A percentile compares a stretch with the other conserved stretches of the same genome.
Conservation (phyloP, 305 asterid species). For the Fraxinus albicans region DNA sequence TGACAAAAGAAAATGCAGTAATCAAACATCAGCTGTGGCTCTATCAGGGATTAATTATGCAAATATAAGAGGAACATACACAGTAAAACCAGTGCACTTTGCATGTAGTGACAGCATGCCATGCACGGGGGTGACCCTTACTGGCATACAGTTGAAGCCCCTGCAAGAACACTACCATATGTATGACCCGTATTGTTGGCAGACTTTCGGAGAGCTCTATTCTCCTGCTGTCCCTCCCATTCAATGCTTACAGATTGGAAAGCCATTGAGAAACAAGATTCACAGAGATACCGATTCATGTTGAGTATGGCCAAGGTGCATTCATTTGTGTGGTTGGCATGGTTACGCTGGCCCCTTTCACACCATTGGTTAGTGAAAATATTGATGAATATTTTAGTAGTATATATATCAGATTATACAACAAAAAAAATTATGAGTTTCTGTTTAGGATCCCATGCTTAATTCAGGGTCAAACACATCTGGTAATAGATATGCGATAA, state of each 20-base stretch:
- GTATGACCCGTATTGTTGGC: constrained; percentile 94
- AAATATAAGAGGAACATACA: constrained; percentile 78
- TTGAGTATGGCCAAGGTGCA: constrained; percentile 37
- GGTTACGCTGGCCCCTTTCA: constrained; percentile 66
- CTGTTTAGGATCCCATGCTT: constrained; percentile 6
- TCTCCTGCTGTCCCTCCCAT: constrained; percentile 76
- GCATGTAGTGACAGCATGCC: constrained; percentile 86
- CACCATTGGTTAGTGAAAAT: constrained; percentile 38
- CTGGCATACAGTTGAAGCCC: constrained; percentile 61
- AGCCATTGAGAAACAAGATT: constrained; percentile 56
- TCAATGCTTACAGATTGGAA: constrained; percentile 59
- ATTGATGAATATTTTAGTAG: constrained; percentile 32
- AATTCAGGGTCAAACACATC: not conserved
- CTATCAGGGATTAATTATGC: constrained; percentile 74
- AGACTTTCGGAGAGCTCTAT: constrained; percentile 68
- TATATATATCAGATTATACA: constrained; percentile 20
- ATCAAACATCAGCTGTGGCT: constrained; percentile 75
- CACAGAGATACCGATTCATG: constrained; percentile 68
- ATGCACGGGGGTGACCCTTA: constrained; percentile 67
- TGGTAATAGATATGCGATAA: not conserved
- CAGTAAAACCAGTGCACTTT: constrained; percentile 81
- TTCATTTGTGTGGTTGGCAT: constrained; percentile 71
- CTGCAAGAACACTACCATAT: constrained; percentile 60
- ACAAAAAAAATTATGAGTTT: constrained; percentile 27
- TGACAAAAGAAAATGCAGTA: constrained; percentile 66